Evolutionary conservation across 2,329 filamentous ascomycete genomes (phyloP).

Genomic region (Aspergillus chevalieri): DNA sequence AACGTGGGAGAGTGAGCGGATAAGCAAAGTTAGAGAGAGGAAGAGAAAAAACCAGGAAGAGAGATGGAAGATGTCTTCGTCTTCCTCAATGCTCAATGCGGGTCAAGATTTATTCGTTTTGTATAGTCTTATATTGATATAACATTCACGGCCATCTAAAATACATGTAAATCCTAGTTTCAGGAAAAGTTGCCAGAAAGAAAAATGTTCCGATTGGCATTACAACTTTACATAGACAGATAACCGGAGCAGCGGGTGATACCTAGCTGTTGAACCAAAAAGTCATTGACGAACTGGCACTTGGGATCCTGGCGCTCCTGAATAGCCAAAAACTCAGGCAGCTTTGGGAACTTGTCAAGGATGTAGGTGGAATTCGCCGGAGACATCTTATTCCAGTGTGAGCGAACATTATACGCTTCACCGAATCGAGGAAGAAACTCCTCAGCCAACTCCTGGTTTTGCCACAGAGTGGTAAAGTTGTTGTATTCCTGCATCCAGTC

Average conservation of each 20-base stretch:
- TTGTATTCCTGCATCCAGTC: conserved; percentile 13
- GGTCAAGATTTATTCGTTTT: no score
- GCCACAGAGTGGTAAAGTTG: conserved; percentile 12
- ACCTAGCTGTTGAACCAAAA: conserved; percentile 11
- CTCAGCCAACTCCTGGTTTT: conserved; percentile 9
- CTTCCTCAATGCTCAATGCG: no score
- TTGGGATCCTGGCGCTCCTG: conserved; percentile 13
- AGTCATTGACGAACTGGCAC: conserved; percentile 15
- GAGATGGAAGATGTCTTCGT: no score
- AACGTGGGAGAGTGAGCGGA: no score
- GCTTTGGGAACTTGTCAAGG: conserved; percentile 9
- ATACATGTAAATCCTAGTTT: no score
- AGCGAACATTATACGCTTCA: conserved; percentile 10
- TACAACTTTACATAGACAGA: background rate
- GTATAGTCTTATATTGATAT: no score
- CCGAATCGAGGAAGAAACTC: conserved; percentile 12
- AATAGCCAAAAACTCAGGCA: conserved; percentile 11
- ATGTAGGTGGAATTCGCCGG: conserved; percentile 8
- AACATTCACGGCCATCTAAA: no score
- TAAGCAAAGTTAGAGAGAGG: no score
- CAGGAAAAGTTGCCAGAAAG: no score
- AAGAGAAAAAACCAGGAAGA: no score
- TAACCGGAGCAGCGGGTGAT: conserved; percentile 12
- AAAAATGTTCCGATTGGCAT: no score
- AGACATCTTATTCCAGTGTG: conserved; percentile 16